Percentiles rank a stretch among this genome's conserved stretches.
Conservation (phyloP, 148 eudicot genomes). For the Rhododendron mucronatum region DNA sequence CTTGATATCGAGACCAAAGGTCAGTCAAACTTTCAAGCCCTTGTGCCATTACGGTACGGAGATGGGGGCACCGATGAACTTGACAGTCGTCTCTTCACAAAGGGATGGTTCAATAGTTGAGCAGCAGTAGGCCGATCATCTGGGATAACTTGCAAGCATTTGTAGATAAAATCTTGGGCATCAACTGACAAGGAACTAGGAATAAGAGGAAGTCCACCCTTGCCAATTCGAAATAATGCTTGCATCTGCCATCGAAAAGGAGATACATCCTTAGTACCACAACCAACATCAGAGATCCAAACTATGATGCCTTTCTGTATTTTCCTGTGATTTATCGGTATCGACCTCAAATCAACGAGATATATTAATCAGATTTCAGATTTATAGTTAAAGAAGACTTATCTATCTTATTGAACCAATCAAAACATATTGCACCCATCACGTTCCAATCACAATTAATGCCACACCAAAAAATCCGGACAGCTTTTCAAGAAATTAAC, state of each 20-base stretch:
- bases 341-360: background rate
- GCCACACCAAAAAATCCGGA: background rate
- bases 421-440: background rate
- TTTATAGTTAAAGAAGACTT: background rate
- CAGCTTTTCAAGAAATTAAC: background rate
- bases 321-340: background rate
- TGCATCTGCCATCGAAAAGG: constrained; percentile 29
- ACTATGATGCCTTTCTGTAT: background rate
- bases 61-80: constrained; percentile 31
- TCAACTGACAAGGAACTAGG: constrained; percentile 38
- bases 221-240: constrained; percentile 40
- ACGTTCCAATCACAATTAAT: constrained; percentile 26
- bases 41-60: constrained; percentile 17
- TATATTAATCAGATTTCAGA: background rate
- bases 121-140: constrained; percentile 42
- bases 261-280: constrained; percentile 16
- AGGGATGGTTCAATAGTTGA: constrained; percentile 42
- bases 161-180: constrained; percentile 30
- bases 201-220: constrained; percentile 33
- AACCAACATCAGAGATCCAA: background rate
- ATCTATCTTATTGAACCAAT: background rate
- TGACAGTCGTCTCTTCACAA: constrained; percentile 39
- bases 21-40: background rate
- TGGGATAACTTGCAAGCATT: constrained; percentile 48
- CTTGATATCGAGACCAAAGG: background rate